These are phyloP conservation scores for Pleomassaria siparia DNA, from an alignment of 2,329 filamentous ascomycete species.

Conservation along the genomic window DNA sequence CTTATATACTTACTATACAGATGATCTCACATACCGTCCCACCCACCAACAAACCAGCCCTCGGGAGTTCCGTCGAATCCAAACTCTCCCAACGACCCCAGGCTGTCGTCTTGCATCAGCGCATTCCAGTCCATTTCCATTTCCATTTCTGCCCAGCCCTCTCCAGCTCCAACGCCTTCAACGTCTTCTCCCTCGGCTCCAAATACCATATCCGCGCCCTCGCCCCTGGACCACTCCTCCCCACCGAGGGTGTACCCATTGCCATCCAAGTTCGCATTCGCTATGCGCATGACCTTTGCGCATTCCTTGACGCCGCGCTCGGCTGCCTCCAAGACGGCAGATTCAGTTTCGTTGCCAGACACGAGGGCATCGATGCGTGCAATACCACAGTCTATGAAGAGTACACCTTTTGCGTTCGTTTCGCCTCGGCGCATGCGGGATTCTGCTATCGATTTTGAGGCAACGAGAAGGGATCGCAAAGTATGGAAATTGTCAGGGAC, in stretches of 20 bases:
- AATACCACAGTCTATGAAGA: conserved; percentile 21
- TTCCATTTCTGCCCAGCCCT: neutral
- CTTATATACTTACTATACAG: too few relatives aligned
- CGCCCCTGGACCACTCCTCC: neutral
- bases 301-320: conserved; percentile 16
- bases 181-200: conserved; percentile 5
- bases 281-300: conserved; percentile 16
- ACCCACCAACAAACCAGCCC: conserved; percentile 12
- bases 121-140: conserved; percentile 11
- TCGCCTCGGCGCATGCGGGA: conserved; percentile 26
- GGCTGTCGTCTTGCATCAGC: conserved; percentile 8
- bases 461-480: conserved; percentile 14
- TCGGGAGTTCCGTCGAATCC: conserved; percentile 12
- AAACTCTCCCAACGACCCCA: conserved; percentile 9
- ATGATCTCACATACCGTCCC: neutral
- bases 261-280: conserved; percentile 13
- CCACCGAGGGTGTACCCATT: neutral
- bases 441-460: conserved; percentile 10
- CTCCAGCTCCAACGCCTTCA: too few relatives aligned
- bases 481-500: conserved; percentile 16
- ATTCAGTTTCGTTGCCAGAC: conserved; percentile 15
- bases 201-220: conserved; percentile 2
- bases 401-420: conserved; percentile 26
- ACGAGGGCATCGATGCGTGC: conserved; percentile 29
- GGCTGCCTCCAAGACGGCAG: conserved; percentile 21